Percentiles rank a stretch among this genome's conserved stretches.
Evolutionary conservation across 495 filamentous ascomycete species (phyloP).

Genomic region (Neurospora intermedia): DNA sequence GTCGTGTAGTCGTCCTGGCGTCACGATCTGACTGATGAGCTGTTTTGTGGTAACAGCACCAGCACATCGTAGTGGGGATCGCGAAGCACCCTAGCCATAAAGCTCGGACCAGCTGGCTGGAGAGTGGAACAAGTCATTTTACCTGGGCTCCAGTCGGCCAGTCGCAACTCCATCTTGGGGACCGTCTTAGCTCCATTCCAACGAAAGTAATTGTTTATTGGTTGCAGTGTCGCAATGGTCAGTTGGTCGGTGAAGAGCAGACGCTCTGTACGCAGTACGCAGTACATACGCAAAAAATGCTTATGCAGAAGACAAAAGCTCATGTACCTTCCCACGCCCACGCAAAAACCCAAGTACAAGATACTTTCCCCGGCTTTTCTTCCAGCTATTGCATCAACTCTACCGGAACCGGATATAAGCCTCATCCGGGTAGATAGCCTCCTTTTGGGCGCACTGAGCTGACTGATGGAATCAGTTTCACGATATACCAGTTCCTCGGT

Average conservation of each 20-base stretch:
- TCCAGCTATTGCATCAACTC: no score
- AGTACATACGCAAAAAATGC: no score
- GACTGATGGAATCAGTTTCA: no score
- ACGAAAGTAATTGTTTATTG: neutral
- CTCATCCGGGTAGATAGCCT: no score
- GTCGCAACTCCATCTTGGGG: neutral
- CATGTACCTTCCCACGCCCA: no score
- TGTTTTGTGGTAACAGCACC: neutral
- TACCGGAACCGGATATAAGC: no score
- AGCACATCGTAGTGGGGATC: neutral
- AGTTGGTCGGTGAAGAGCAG: conserved; percentile 1
- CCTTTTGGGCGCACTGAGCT: no score
- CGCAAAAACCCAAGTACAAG: no score
- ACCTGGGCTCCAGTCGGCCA: neutral
- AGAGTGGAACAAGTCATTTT: neutral
- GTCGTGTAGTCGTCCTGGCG: neutral
- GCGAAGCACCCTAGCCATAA: neutral
- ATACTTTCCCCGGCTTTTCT: no score
- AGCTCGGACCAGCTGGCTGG: neutral
- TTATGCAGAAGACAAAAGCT: no score
- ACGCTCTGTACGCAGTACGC: neutral
- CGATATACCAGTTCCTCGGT: no score
- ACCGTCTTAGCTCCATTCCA: neutral
- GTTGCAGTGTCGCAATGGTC: neutral
- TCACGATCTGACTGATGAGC: neutral